Base-by-base conservation (phyloP, 306 rosid genomes). In the Arachis stenosperma region DNA sequence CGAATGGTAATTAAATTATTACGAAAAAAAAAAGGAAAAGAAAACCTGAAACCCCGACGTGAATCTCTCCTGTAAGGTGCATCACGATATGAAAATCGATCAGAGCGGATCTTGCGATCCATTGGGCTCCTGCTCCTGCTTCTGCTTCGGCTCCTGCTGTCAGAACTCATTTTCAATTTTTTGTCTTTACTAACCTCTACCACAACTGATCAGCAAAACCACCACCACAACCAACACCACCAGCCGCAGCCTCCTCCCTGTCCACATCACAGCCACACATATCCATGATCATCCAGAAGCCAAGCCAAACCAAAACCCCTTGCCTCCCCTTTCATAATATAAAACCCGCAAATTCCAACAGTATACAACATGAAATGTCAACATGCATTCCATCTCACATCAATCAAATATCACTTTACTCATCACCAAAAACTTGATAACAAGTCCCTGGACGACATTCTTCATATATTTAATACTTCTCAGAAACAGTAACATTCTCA, bases 31-130 rank as follows among this genome's bases (percentile, higher is more conserved):
- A 69, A 46, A 79, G 75, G 75, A 84, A 79, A 81, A 61, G 69
- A 86, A 82, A 88, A 95, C 99, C 99, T 95, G 98, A 90, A 90
- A 83, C 97, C 97, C 93, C 96, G 96, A 81, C 84, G 92, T 22
- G 95, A 83, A 74, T 95, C 99, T 81, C 99, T 95, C 87, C 92
- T 82, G 93, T 95, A 91, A 72, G 98, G 98, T 69, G 97, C 92
- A 84, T 88, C 95, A 36, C 99, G 99, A 79, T 90, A 88, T 58
- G 98, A 87, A 86, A 83, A 82, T 58, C 99, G 97, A 73, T 95
- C 99, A 60, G 99, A 88, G 11, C 93, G 96, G 74, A 95, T 95
- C 90, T 90, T 95, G 71, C 98, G 98, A 78, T 82, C 88, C 89
- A 81, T 15, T 53, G 99, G 98, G 69, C 99, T 95, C 87, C 98